Evolutionary conservation across 768 basidiomycete genomes (phyloP).

Genomic region (Boletus fagicola): DNA sequence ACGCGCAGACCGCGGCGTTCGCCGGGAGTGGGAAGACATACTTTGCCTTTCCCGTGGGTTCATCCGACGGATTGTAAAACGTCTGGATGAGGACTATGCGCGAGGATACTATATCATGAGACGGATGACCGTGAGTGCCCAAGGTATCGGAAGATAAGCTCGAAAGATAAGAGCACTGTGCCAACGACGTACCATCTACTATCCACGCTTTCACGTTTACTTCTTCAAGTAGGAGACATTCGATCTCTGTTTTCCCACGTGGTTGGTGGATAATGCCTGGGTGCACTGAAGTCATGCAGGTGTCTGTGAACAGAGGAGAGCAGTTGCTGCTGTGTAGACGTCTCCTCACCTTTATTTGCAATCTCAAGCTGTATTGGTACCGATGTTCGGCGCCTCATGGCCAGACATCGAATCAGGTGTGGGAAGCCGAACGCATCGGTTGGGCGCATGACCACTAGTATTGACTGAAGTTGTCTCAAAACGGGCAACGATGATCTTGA

Average conservation of each 20-base stretch:
- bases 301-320: background rate
- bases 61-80: conserved; percentile 39
- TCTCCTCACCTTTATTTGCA: conserved; percentile 11
- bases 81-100: conserved; percentile 41
- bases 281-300: conserved; percentile 15
- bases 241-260: conserved; percentile 18
- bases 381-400: background rate
- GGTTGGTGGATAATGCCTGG: conserved; percentile 35
- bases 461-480: background rate
- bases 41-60: conserved; percentile 43
- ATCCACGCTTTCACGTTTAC: conserved; percentile 41
- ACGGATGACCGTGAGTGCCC: background rate
- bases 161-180: background rate
- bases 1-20: conserved; percentile 52
- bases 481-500: background rate
- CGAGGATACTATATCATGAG: conserved; percentile 39
- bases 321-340: conserved; percentile 5
- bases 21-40: conserved; percentile 63
- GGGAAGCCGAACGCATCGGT: background rate
- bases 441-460: conserved; percentile 3
- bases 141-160: background rate
- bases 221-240: conserved; percentile 42
- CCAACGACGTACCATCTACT: conserved; percentile 39
- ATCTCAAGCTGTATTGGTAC: conserved; percentile 7
- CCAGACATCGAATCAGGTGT: conserved; percentile 3